Conservation (phyloP, 768 basidiomycete genomes). For the Pholiota microspora region DNA sequence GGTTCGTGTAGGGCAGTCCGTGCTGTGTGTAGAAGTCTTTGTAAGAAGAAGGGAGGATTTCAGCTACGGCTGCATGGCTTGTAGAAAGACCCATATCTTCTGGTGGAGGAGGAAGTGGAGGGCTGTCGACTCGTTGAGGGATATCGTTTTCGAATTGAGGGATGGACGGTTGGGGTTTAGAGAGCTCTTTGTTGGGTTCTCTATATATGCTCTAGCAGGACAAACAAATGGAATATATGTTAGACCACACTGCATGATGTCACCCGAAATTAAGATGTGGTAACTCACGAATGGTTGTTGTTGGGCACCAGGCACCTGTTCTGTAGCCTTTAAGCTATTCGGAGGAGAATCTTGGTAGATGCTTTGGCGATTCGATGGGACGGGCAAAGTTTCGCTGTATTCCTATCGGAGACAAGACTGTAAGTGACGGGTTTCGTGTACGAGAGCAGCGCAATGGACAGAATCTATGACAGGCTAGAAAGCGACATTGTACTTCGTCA, state of each 20-base stretch:
- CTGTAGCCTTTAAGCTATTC: conserved; percentile 16
- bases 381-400: conserved; percentile 18
- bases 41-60: conserved; percentile 14
- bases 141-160: conserved; percentile 10
- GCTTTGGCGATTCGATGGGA: conserved; percentile 10
- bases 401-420: conserved; percentile 14
- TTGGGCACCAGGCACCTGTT: conserved; percentile 18
- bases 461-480: no score
- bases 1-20: conserved; percentile 5
- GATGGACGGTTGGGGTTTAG: conserved; percentile 11
- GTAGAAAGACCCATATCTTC: conserved; percentile 15
- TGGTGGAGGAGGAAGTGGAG: conserved; percentile 12
- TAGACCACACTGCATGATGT: conserved; percentile 17
- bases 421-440: conserved; percentile 2
- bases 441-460: no score
- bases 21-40: conserved; percentile 21
- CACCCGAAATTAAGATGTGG: conserved; percentile 17
- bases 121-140: conserved; percentile 1
- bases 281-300: conserved; percentile 25
- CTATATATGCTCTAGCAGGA: conserved; percentile 15
- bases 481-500: no score
- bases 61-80: conserved; percentile 13
- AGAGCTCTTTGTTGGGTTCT: conserved; percentile 7
- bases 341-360: conserved; percentile 13
- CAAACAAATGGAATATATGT: conserved; percentile 1